Conservation (phyloP, 257 asterid genomes). For the Linderniella brevidens region DNA sequence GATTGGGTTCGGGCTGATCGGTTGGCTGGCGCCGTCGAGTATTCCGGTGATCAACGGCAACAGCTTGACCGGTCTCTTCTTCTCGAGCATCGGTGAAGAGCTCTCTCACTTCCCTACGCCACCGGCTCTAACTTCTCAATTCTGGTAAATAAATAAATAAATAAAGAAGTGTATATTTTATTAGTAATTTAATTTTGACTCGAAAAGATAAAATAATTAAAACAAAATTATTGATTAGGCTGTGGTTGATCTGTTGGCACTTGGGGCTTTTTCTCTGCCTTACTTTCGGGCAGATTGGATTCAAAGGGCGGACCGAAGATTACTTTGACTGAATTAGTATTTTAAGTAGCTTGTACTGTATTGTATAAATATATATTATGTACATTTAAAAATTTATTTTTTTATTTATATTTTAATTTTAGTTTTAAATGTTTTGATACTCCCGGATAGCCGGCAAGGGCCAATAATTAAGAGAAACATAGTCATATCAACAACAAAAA, state of each 20-base stretch:
- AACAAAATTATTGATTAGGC: slow-evolving; percentile 22
- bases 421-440: no score
- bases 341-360: no score
- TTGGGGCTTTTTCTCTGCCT: slow-evolving; percentile 59
- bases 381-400: no score
- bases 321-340: no score
- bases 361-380: no score
- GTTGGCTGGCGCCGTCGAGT: slow-evolving; percentile 94
- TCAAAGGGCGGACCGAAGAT: slow-evolving; percentile 90
- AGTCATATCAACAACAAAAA: no score
- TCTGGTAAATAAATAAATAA: slow-evolving; percentile 31
- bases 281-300: slow-evolving; percentile 94
- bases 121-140: slow-evolving; percentile 65
- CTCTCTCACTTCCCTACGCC: slow-evolving; percentile 75
- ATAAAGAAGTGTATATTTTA: neutral
- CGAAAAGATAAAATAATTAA: neutral
- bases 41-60: slow-evolving; percentile 63
- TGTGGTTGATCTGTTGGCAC: slow-evolving; percentile 87
- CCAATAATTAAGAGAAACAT: no score
- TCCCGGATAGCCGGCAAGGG: no score
- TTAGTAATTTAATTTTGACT: neutral
- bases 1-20: slow-evolving; percentile 87
- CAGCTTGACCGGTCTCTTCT: slow-evolving; percentile 79
- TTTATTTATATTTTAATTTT: no score
- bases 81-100: slow-evolving; percentile 79